Evolutionary conservation across 1,139 yeast species (phyloP).

Genomic region (Hemisphaericaspora subhashii): DNA sequence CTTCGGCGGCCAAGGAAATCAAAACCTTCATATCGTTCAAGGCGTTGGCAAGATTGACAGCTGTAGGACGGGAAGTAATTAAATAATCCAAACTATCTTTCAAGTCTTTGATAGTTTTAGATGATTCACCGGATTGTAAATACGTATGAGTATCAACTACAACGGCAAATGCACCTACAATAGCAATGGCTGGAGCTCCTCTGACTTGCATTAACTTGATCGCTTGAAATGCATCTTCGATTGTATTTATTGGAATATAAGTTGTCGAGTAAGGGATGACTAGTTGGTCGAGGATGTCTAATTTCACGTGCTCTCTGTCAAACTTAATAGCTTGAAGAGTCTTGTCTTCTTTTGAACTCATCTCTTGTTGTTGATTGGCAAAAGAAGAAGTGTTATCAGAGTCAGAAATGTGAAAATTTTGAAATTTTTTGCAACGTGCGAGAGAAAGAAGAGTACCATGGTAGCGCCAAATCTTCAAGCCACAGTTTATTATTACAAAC

Average conservation of each 20-base stretch:
- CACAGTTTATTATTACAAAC: background rate
- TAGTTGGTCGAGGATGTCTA: constrained; percentile 78
- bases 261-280: constrained; percentile 75
- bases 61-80: constrained; percentile 87
- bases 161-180: constrained; percentile 86
- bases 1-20: constrained; percentile 7
- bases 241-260: constrained; percentile 58
- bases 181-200: constrained; percentile 98
- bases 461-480: background rate
- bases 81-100: constrained; percentile 58
- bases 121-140: constrained; percentile 15
- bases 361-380: background rate
- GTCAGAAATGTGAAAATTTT: background rate
- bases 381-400: background rate
- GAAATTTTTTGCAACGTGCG: background rate
- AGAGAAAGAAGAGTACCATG: background rate
- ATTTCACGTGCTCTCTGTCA: constrained; percentile 42
- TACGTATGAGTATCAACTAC: constrained; percentile 58
- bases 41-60: constrained; percentile 87
- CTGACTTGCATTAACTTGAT: constrained; percentile 91
- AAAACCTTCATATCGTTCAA: constrained; percentile 55
- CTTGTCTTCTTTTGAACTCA: constrained; percentile 7
- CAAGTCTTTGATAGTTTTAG: constrained; percentile 34
- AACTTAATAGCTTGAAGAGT: constrained; percentile 72
- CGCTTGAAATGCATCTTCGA: constrained; percentile 76